Base-by-base conservation (phyloP, 108 stramenopile genomes). In the Nannochloropsis oceanica region DNA sequence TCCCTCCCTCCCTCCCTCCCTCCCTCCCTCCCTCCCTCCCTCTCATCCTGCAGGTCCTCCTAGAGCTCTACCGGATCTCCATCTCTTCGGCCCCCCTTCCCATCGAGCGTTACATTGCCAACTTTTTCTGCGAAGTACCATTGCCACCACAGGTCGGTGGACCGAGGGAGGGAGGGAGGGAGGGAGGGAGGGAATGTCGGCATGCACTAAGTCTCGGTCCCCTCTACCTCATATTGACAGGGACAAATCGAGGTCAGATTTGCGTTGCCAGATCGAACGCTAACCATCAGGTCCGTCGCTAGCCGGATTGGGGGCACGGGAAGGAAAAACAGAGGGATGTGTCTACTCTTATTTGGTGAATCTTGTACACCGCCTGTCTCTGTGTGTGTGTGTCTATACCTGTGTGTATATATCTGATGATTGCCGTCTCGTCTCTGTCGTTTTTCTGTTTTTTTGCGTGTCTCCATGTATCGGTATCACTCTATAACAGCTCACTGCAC, bases 31-130 rank as follows among this genome's bases (percentile, higher is more conserved):
- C 18, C 46, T 18, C 14, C 46, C 46, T 50, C 18, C 46, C 18
- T 18, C 46, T 50, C 46, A 18, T 18, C 46, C 13, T 50, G 46
- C 46, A 50, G 46, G 46, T 50, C 46, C 46, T 80, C 12, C 42
- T 10, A 22, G 26, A 87, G 87, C 80, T 95, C 26, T 95, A 97
- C 88, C 93, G 90, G 25, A 91, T 97, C n/a, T 91, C 94, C 10
- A 79, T 95, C 25, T 92, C 93, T 34, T 86, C 94, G 44, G 94
- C 97, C 94, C 94, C 95, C 13, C 89, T 95, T 22, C 96, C 96
- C 13, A 91, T 97, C 34, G 96, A 97, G 91, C 90, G 96, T 22
- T 94, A 94, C 87, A 92, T 97, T 86, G 89, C 91, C 83, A 96
- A 96, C 87, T 94, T 97, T 83, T 88, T 93, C 14, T 84, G 86